These are phyloP conservation scores for Peronospora destructor DNA, from an alignment of 352 stramenopile genomes.

Conservation along the genomic window DNA sequence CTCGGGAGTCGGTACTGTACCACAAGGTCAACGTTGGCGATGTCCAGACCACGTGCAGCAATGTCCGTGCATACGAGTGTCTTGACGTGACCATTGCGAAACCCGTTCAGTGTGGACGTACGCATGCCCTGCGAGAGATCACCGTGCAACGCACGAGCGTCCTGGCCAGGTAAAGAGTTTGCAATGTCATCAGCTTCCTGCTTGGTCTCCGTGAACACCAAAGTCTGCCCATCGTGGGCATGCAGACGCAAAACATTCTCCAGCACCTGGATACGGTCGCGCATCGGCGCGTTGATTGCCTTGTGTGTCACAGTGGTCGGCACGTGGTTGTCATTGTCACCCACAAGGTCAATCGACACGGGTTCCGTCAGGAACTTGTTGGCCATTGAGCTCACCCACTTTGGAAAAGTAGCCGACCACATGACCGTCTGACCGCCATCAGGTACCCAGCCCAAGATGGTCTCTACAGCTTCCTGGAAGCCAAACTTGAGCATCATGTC, in stretches of 20 bases:
- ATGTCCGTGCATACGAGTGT: slow-evolving; percentile 90
- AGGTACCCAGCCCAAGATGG: slow-evolving; percentile 85
- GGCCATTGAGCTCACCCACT: slow-evolving; percentile 92
- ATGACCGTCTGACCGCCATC: slow-evolving; percentile 88
- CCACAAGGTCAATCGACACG: slow-evolving; percentile 92
- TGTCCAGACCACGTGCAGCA: slow-evolving; percentile 84
- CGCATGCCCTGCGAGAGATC: slow-evolving; percentile 79
- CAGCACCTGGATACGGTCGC: slow-evolving; percentile 53
- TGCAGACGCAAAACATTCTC: slow-evolving; percentile 64
- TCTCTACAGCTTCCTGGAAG: slow-evolving; percentile 96
- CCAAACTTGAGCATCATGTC: slow-evolving; percentile 99
- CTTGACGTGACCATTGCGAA: slow-evolving; percentile 91
- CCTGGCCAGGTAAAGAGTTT: slow-evolving; percentile 62
- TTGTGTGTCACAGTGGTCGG: slow-evolving; percentile 87
- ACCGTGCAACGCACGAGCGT: slow-evolving; percentile 63
- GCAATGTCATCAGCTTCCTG: slow-evolving; percentile 92
- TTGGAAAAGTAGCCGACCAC: slow-evolving; percentile 94
- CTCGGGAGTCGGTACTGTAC: slow-evolving; percentile 91
- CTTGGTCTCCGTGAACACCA: slow-evolving; percentile 98
- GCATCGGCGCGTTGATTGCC: slow-evolving; percentile 85
- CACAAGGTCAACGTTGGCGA: slow-evolving; percentile 87
- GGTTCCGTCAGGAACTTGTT: slow-evolving; percentile 89
- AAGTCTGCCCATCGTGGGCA: slow-evolving; percentile 68
- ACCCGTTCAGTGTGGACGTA: slow-evolving; percentile 94
- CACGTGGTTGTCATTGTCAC: slow-evolving; percentile 76